These are phyloP conservation scores for Blyttiomyces sp. DNA, from an alignment of 371 early-diverging fungal genomes.

Conservation along the genomic window DNA sequence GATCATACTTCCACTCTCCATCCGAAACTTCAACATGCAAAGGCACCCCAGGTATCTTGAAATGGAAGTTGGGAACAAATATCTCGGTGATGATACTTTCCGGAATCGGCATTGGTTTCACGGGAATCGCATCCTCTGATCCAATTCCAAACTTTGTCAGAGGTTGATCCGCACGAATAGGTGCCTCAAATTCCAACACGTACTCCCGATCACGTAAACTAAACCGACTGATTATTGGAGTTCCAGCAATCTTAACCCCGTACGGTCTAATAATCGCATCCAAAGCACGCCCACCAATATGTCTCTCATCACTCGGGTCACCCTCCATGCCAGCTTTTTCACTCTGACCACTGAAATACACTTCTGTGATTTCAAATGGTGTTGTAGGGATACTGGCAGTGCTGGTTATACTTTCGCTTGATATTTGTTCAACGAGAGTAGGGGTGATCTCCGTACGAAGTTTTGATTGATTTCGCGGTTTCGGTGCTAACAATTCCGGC, in stretches of 20 bases:
- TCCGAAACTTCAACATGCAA: constrained; percentile 56
- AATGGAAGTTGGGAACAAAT: constrained; percentile 72
- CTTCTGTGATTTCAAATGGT: constrained; percentile 49
- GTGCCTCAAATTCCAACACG: constrained; percentile 18
- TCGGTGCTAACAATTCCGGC: too few species aligned
- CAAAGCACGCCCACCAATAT: constrained; percentile 75
- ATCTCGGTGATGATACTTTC: constrained; percentile 52
- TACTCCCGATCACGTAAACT: constrained; percentile 55
- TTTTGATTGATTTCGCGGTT: too few species aligned
- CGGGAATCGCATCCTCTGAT: neutral
- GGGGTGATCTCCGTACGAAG: too few species aligned
- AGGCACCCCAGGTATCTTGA: constrained; percentile 26
- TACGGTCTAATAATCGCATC: constrained; percentile 80
- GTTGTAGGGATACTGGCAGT: constrained; percentile 27
- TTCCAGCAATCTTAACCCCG: constrained; percentile 75
- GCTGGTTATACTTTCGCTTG: too few species aligned
- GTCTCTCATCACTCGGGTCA: constrained; percentile 47
- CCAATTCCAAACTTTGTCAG: neutral
- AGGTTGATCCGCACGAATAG: neutral
- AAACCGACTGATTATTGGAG: constrained; percentile 59
- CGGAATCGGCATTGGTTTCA: constrained; percentile 10
- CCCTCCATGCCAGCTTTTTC: constrained; percentile 18
- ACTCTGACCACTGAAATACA: too few species aligned
- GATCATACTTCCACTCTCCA: constrained; percentile 66
- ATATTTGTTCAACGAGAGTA: too few species aligned